Base-by-base conservation (phyloP, 2,329 filamentous ascomycete genomes). In the Diaporthe longicolla region DNA sequence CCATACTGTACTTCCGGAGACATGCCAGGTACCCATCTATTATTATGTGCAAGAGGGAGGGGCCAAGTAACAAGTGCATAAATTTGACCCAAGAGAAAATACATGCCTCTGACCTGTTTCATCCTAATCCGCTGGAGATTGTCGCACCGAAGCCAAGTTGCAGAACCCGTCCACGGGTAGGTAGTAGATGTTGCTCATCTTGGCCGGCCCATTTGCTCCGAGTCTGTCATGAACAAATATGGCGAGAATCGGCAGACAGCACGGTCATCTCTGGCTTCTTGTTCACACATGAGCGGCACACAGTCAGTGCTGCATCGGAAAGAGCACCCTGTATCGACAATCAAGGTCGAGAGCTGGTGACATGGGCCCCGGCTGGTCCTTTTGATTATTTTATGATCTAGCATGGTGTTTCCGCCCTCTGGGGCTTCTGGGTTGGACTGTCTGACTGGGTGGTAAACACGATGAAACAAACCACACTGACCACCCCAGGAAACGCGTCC, bases 391-490 rank as follows among this genome's bases (percentile, higher is more conserved):
- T 24, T 35, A 29, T 15, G 32, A 40, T 19, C 24, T 63, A 63
- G 37, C 58, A 26, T 45, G 45, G 45, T 50, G 43, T 50, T 35
- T 50, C 59, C 19, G 59, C 43, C 26, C 40, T 35, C 26, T 29
- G 40, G n/a, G 59, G 59, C 35, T 65, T 26, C 43, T 65, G 43
- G 15, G 61, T 29, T 35, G 29, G 61, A 37, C 29, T 17, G 32
- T 11, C 45, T 19, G 45, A 48, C 45, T 48, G 45, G 19, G 21
- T 66, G 52, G 63, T 66, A 66, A 66, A 66, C 45, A 66, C 63
- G 63, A 66, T 52, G 63, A 66, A 66, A 66, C 63, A 66, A 52
- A 52, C 29, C 63, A 50, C 63, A 52, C 45, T 52, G 45, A 52
- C 63, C 45, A 66, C 45, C 45, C 29, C 63, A 66, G n/a, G 45